These are phyloP conservation scores for Colletotrichum falcatum DNA, from an alignment of 2,329 filamentous ascomycete species.

Conservation along the genomic window DNA sequence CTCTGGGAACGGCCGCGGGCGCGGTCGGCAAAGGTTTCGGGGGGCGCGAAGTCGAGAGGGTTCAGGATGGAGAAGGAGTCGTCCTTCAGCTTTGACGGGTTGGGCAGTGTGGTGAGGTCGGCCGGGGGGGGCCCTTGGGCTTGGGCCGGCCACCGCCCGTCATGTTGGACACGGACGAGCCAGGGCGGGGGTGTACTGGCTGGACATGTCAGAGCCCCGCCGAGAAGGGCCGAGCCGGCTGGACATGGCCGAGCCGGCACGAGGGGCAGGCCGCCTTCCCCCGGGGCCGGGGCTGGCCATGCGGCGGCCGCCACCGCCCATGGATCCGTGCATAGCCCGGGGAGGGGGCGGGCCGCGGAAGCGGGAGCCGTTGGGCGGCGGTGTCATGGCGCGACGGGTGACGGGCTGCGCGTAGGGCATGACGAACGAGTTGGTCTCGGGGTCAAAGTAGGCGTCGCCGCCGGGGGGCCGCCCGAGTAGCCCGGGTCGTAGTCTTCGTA, in stretches of 20 bases:
- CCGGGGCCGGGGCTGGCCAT: slow-evolving; percentile 60
- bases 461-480: slow-evolving; percentile 63
- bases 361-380: slow-evolving; percentile 74
- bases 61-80: slow-evolving; percentile 78
- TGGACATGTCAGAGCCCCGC: slow-evolving; percentile 49
- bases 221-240: slow-evolving; percentile 48
- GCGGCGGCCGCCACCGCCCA: slow-evolving; percentile 52
- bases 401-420: slow-evolving; percentile 88
- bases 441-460: slow-evolving; percentile 73
- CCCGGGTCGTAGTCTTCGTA: slow-evolving; percentile 82
- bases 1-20: slow-evolving; percentile 76
- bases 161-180: slow-evolving; percentile 71
- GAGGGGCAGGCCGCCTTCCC: slow-evolving; percentile 56
- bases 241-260: slow-evolving; percentile 58
- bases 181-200: slow-evolving; percentile 63
- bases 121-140: slow-evolving; percentile 75
- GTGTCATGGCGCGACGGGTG: slow-evolving; percentile 93
- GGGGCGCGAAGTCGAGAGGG: slow-evolving; percentile 89
- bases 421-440: slow-evolving; percentile 77
- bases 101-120: slow-evolving; percentile 81
- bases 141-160: slow-evolving; percentile 52
- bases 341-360: slow-evolving; percentile 56
- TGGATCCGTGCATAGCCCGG: slow-evolving; percentile 60
- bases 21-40: slow-evolving; percentile 73
- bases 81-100: slow-evolving; percentile 85